Conservation (phyloP, 164 flowering plant genomes). For the Vitis vinifera region ASM3070453v1 NC_081809.1:22756501-22757000, state of each 20-base stretch:
- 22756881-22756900: slow-evolving; percentile 32
- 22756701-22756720: no score
- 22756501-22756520: no score
- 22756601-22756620: no score
- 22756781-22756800: slow-evolving; percentile 36
- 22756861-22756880: slow-evolving; percentile 45
- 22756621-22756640: no score
- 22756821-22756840: slow-evolving; percentile 33
- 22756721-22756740: no score
- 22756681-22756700: no score
- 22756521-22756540: no score
- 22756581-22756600: no score
- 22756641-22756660: no score
- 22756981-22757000: slow-evolving; percentile 46
- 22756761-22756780: slow-evolving; percentile 41
- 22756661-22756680: no score
- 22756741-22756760: slow-evolving; percentile 24
- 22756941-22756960: slow-evolving; percentile 32
- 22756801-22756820: slow-evolving; percentile 39
- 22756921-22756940: slow-evolving; percentile 58
- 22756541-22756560: no score
- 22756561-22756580: no score
- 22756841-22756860: slow-evolving; percentile 34
- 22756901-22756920: slow-evolving; percentile 40
- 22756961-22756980: slow-evolving; percentile 52